Conservation (phyloP, 1,284 basidiomycete genomes). For the Leccinum laetum region DNA sequence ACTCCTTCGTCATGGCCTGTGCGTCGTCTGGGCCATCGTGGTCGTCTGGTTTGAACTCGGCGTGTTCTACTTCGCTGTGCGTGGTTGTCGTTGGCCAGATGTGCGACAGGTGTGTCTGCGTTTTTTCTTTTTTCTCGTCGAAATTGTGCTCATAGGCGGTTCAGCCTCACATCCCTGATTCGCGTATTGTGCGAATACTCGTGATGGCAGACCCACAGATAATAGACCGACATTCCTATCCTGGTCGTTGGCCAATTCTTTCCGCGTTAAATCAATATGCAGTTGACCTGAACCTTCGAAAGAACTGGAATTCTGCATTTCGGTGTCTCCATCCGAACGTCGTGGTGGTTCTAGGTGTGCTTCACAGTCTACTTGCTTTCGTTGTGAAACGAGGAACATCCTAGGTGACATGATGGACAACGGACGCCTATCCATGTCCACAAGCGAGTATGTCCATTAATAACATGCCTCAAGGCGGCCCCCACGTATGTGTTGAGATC, state of each 20-base stretch:
- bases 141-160: not conserved
- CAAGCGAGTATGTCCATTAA: constrained; percentile 59
- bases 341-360: constrained; percentile 81
- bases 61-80: constrained; percentile 22
- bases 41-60: constrained; percentile 33
- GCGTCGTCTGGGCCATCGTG: constrained; percentile 26
- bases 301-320: constrained; percentile 70
- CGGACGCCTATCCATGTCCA: constrained; percentile 59
- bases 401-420: constrained; percentile 75
- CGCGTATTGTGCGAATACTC: constrained; percentile 57
- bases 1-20: constrained; percentile 17
- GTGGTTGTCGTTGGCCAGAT: constrained; percentile 29
- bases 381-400: not conserved
- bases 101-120: constrained; percentile 16
- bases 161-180: constrained; percentile 20
- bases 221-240: constrained; percentile 50
- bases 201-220: constrained; percentile 82
- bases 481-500: constrained; percentile 10
- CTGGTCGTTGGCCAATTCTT: constrained; percentile 39
- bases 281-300: constrained; percentile 71
- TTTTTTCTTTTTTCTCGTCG: not conserved
- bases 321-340: constrained; percentile 60
- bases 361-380: constrained; percentile 53
- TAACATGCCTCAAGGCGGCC: not conserved
- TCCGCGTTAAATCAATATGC: constrained; percentile 49